Conservation (phyloP, 2,329 filamentous ascomycete genomes). For the Pleoardoris graminearum region DNA sequence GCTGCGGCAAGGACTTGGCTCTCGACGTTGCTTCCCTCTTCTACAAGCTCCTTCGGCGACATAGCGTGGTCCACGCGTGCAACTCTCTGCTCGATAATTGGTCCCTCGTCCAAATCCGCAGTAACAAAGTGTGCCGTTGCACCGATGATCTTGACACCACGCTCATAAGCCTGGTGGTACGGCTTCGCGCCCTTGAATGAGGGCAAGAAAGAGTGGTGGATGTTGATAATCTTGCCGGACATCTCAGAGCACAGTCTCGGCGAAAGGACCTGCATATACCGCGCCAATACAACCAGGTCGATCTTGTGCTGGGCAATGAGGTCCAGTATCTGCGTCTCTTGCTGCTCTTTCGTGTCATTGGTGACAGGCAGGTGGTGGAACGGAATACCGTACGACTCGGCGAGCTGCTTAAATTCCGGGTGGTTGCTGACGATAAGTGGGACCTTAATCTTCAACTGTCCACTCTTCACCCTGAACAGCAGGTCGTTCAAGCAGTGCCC, state of each 20-base stretch:
- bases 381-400: slow-evolving; percentile 72
- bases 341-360: slow-evolving; percentile 73
- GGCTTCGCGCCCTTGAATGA: slow-evolving; percentile 87
- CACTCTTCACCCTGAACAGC: slow-evolving; percentile 75
- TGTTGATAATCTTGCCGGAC: slow-evolving; percentile 88
- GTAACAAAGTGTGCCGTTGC: slow-evolving; percentile 87
- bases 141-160: slow-evolving; percentile 86
- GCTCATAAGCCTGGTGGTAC: slow-evolving; percentile 84
- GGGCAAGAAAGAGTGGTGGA: slow-evolving; percentile 85
- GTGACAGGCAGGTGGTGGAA: slow-evolving; percentile 82
- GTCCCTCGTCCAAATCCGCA: slow-evolving; percentile 80
- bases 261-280: slow-evolving; percentile 86
- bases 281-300: slow-evolving; percentile 78
- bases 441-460: slow-evolving; percentile 74
- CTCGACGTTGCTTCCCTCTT: slow-evolving; percentile 82
- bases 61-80: slow-evolving; percentile 75
- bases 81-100: slow-evolving; percentile 85
- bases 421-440: slow-evolving; percentile 84
- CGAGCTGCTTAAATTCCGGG: slow-evolving; percentile 70
- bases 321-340: slow-evolving; percentile 72
- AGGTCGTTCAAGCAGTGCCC: slow-evolving; percentile 85
- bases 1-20: slow-evolving; percentile 79
- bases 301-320: slow-evolving; percentile 70
- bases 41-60: slow-evolving; percentile 74
- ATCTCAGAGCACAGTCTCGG: slow-evolving; percentile 75